Conservation (phyloP, 1,139 yeast species). For the Debaryomyces coudertii region DNA sequence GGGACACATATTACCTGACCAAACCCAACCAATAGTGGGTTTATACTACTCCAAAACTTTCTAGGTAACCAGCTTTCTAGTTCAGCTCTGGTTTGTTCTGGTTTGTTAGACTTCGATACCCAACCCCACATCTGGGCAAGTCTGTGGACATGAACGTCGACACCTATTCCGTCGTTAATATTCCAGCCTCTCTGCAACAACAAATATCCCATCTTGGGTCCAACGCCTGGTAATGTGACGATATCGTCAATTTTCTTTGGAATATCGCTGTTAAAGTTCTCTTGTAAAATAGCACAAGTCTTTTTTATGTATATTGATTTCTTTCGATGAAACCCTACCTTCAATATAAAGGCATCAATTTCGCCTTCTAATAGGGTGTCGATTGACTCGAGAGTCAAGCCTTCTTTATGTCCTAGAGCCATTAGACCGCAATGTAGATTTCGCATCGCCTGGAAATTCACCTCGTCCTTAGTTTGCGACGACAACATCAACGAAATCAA, state of each 20-base stretch:
- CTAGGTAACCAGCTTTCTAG: constrained; percentile 76
- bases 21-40: constrained; percentile 87
- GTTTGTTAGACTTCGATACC: constrained; percentile 62
- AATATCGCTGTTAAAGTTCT: constrained; percentile 63
- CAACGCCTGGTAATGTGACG: constrained; percentile 82
- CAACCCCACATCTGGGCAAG: constrained; percentile 82
- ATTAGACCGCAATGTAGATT: constrained; percentile 53
- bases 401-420: constrained; percentile 31
- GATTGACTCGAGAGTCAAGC: constrained; percentile 37
- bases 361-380: constrained; percentile 54
- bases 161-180: constrained; percentile 80
- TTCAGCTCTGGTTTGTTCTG: constrained; percentile 73
- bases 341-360: constrained; percentile 66
- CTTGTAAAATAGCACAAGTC: constrained; percentile 57
- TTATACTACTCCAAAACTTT: constrained; percentile 79
- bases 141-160: constrained; percentile 89
- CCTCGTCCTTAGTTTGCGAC: constrained; percentile 91
- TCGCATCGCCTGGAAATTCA: constrained; percentile 73
- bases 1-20: constrained; percentile 90
- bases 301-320: constrained; percentile 73
- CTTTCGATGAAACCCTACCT: constrained; percentile 86
- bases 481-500: constrained; percentile 83
- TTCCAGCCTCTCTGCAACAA: constrained; percentile 84
- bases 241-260: constrained; percentile 71
- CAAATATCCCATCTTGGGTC: constrained; percentile 92